Evolutionary conservation across 1,284 basidiomycete species (phyloP).

Genomic region (Calocybe gambosa): DNA sequence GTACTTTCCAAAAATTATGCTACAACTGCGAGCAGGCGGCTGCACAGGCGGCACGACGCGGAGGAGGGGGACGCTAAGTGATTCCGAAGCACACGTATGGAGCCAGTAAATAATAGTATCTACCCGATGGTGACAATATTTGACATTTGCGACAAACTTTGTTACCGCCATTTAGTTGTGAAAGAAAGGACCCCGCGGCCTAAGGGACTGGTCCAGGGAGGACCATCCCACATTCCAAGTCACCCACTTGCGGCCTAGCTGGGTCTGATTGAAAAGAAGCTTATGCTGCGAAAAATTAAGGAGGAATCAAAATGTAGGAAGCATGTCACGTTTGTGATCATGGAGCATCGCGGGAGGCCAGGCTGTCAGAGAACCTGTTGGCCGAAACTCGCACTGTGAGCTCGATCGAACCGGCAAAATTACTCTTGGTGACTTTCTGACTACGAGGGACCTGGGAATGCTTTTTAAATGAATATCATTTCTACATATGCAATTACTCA

Average conservation of each 20-base stretch:
- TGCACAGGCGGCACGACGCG: slow-evolving; percentile 1
- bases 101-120: not conserved
- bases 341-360: slow-evolving; percentile 13
- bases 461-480: too few relatives aligned
- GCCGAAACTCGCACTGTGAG: not conserved
- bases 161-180: not conserved
- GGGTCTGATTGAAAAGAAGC: not conserved
- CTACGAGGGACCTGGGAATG: not conserved
- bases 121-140: not conserved
- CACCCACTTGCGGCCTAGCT: not conserved
- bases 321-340: slow-evolving; percentile 1
- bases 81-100: not conserved
- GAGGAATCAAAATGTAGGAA: slow-evolving; percentile 1
- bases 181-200: not conserved
- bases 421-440: not conserved
- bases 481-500: too few relatives aligned
- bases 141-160: not conserved
- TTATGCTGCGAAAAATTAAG: slow-evolving; percentile 2
- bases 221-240: not conserved
- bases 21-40: slow-evolving; percentile 19
- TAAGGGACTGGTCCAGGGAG: not conserved
- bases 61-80: slow-evolving; percentile 7
- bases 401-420: not conserved
- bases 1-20: slow-evolving; percentile 27
- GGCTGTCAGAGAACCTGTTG: not conserved